Base-by-base conservation (phyloP, 2,329 filamentous ascomycete species). In the Colletotrichum spinosum region DNA sequence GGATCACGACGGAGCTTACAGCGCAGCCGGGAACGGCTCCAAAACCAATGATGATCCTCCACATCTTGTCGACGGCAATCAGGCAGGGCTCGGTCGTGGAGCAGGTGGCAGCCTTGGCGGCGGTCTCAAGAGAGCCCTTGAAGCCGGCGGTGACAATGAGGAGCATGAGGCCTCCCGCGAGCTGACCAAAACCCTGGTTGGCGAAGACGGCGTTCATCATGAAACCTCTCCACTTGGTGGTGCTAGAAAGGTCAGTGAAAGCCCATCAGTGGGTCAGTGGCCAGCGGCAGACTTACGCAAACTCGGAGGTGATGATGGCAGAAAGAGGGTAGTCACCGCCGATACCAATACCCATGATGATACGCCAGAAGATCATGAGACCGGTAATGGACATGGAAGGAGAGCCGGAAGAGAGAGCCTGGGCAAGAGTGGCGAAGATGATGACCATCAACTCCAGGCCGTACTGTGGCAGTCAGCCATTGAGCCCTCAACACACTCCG, bases 391-490 rank as follows among this genome's bases (percentile, higher is more conserved):
- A 83, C 68, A 92, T 85, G 1, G 88, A 81, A 6, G 84, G 84
- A 1, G 90, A 93, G 60, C 80, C 78, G 17, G 89, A 87, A 49
- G 88, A 83, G 37, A 94, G 82, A 38, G 90, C 81, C 78, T 94
- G 91, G 50, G 89, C 91, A 60, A 94, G 81, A 17, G 91, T 94
- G 13, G 90, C 89, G 70, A 92, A 89, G 78, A 94, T 94, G 78
- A 94, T 94, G 71, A 95, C 79, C 68, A 94, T 91, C 68, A 94
- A 79, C 78, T 94, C 92, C 25, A 93, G 82, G 68, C 93, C 93
- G 76, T 97, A 87, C 80, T 82, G 80, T 55, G 71, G 83, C 80
- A 92, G 38, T 76, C 73, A 60, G 72, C 70, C 56, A 67, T 70
- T 11, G 12, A 5, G 8, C 35, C 33, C 38, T 50, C 8, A 10